Evolutionary conservation across 225 moss, liverwort and hornwort genomes (phyloP).

Genomic region (Neckera pumila): DNA sequence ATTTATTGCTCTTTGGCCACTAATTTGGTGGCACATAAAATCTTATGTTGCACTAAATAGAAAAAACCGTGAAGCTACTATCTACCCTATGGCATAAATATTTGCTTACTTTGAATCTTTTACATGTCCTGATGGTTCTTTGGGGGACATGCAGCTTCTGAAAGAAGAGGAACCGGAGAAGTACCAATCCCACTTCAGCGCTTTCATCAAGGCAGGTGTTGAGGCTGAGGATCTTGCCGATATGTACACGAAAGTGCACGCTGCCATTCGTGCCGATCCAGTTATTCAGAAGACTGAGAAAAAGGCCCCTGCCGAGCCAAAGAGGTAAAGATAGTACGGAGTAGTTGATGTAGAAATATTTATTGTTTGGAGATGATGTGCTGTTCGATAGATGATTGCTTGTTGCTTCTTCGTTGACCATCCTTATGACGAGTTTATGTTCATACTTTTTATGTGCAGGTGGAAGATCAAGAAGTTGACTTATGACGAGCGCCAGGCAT

Average conservation of each 20-base stretch:
- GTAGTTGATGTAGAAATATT: background rate
- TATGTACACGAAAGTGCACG: slow-evolving; percentile 52
- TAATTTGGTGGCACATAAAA: slow-evolving; percentile 3
- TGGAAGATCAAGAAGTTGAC: slow-evolving; percentile 77
- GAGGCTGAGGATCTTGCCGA: slow-evolving; percentile 47
- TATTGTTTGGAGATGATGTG: background rate
- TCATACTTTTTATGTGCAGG: background rate
- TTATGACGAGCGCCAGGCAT: slow-evolving; percentile 44
- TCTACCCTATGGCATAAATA: background rate
- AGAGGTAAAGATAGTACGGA: slow-evolving; percentile 1
- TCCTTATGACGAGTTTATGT: background rate
- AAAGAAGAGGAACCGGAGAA: slow-evolving; percentile 46
- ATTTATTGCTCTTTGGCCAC: background rate
- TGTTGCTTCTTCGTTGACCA: background rate
- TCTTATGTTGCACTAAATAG: background rate
- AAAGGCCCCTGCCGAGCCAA: slow-evolving; percentile 40
- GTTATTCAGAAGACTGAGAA: slow-evolving; percentile 37
- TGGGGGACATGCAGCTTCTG: background rate
- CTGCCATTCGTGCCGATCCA: slow-evolving; percentile 53
- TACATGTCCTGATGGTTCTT: background rate
- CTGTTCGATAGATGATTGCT: background rate
- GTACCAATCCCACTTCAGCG: slow-evolving; percentile 49
- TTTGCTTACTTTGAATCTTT: background rate
- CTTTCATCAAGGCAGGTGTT: slow-evolving; percentile 39
- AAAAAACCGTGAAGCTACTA: background rate